Percentiles rank a stretch among this genome's conserved stretches.
These are phyloP conservation scores for Madurella fahalii DNA, from an alignment of 2,329 filamentous ascomycete genomes.

Conservation along the genomic window DNA sequence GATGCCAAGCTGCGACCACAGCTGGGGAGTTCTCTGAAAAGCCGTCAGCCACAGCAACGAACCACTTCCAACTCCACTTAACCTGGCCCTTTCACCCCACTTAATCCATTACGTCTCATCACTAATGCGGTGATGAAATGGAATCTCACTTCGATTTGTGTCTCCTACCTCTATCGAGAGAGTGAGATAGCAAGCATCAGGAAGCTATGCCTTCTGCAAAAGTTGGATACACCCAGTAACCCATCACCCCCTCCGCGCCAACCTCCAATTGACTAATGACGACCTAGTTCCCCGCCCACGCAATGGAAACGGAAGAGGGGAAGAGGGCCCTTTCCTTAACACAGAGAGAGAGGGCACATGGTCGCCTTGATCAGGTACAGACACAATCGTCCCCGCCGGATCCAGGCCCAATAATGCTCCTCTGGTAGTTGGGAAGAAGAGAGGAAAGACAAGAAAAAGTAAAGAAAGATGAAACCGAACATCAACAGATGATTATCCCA, in stretches of 20 bases:
- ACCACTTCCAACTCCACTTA: too few relatives aligned
- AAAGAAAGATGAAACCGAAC: not conserved
- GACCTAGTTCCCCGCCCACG: slow-evolving; percentile 5
- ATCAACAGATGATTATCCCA: not conserved
- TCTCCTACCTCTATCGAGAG: slow-evolving; percentile 1
- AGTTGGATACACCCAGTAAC: slow-evolving; percentile 13
- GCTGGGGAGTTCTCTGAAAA: too few relatives aligned
- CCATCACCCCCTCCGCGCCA: slow-evolving; percentile 5
- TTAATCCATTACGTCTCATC: not conserved
- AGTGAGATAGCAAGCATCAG: slow-evolving; percentile 8
- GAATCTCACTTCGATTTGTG: not conserved
- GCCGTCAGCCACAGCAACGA: too few relatives aligned
- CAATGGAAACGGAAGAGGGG: slow-evolving; percentile 4
- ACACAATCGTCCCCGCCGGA: not conserved
- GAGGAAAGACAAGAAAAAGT: not conserved
- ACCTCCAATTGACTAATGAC: slow-evolving; percentile 11
- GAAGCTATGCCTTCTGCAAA: slow-evolving; percentile 6
- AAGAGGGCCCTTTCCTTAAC: not conserved
- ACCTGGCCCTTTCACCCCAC: not conserved
- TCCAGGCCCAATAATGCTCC: not conserved
- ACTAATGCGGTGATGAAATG: not conserved
- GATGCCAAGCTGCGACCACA: not conserved
- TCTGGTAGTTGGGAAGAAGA: not conserved
- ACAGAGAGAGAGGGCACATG: not conserved
- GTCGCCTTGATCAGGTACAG: not conserved